These are phyloP conservation scores for Salinomyces thailandicus DNA, from an alignment of 2,329 filamentous ascomycete species.

Conservation along the genomic window DNA sequence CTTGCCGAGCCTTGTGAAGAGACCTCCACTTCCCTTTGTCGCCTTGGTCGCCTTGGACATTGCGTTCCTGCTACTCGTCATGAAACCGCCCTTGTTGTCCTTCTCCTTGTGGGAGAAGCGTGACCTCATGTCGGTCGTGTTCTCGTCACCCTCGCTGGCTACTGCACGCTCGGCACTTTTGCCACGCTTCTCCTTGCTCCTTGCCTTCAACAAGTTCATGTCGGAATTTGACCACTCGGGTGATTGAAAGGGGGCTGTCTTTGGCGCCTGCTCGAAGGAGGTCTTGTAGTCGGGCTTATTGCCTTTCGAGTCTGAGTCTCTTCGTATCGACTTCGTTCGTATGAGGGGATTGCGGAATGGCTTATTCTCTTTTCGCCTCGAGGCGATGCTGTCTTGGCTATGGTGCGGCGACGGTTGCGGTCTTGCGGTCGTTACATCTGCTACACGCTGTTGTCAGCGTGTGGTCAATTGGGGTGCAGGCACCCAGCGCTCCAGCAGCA, in stretches of 20 bases:
- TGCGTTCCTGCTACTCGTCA: conserved; percentile 20
- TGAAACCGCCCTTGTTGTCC: conserved; percentile 19
- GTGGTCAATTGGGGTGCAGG: not conserved
- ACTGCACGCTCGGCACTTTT: conserved; percentile 24
- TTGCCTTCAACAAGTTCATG: conserved; percentile 12
- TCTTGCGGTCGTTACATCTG: conserved; percentile 9
- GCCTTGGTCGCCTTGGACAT: conserved; percentile 17
- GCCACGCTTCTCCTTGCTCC: conserved; percentile 20
- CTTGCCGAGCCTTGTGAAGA: conserved; percentile 19
- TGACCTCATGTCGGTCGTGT: conserved; percentile 9
- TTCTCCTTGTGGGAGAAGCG: conserved; percentile 11
- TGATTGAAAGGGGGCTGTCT: conserved; percentile 19
- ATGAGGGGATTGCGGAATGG: conserved; percentile 18
- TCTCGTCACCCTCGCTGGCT: conserved; percentile 18
- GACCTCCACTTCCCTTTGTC: conserved; percentile 13
- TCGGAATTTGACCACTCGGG: conserved; percentile 16
- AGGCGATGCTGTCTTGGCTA: conserved; percentile 19
- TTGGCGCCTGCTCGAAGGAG: conserved; percentile 16
- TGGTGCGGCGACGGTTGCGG: conserved; percentile 19
- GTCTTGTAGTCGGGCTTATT: conserved; percentile 12
- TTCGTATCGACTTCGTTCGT: conserved; percentile 20
- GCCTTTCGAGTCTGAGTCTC: conserved; percentile 21
- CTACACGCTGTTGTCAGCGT: conserved; percentile 10
- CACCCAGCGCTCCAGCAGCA: not conserved
- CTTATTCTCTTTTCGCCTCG: conserved; percentile 18